phyloP scores from a whole-genome alignment of 2,329 filamentous ascomycete species.

The Shiraia sp. region DNA sequence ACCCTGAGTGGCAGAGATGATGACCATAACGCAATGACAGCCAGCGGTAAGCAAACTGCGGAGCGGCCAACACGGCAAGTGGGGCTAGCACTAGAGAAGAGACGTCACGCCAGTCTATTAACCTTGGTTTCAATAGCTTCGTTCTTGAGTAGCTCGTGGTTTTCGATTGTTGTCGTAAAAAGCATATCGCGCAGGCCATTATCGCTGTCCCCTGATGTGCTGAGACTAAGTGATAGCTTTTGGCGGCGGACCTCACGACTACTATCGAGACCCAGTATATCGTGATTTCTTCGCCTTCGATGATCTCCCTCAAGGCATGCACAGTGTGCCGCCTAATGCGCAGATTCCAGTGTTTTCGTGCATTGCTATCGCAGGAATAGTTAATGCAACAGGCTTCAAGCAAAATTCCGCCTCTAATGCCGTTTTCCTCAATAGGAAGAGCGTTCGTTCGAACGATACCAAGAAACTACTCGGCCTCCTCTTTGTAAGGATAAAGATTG shows the following conservation, averaged over 20 bases:
- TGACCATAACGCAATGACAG: no score
- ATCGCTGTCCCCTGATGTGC: no score
- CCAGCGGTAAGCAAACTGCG: no score
- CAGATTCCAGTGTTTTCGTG: conserved; percentile 42
- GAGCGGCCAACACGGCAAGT: no score
- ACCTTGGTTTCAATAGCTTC: no score
- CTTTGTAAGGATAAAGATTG: conserved; percentile 28
- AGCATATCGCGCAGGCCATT: no score
- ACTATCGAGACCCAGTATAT: conserved; percentile 28
- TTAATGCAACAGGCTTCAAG: conserved; percentile 43
- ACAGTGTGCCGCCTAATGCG: conserved; percentile 34
- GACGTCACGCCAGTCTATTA: no score
- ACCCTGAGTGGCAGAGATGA: no score
- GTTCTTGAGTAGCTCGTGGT: no score
- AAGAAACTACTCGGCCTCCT: conserved; percentile 24
- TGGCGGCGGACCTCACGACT: conserved; percentile 26
- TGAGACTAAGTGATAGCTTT: no score
- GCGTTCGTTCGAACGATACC: conserved; percentile 41
- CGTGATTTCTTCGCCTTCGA: conserved; percentile 43
- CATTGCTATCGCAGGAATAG: conserved; percentile 45
- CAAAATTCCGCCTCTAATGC: conserved; percentile 37
- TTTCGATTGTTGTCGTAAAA: no score
- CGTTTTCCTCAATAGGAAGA: conserved; percentile 31
- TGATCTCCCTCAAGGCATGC: conserved; percentile 42
- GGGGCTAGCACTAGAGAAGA: no score